phyloP scores from a whole-genome alignment of 257 asterid genomes.

The Nicotiana benthamiana region DNA sequence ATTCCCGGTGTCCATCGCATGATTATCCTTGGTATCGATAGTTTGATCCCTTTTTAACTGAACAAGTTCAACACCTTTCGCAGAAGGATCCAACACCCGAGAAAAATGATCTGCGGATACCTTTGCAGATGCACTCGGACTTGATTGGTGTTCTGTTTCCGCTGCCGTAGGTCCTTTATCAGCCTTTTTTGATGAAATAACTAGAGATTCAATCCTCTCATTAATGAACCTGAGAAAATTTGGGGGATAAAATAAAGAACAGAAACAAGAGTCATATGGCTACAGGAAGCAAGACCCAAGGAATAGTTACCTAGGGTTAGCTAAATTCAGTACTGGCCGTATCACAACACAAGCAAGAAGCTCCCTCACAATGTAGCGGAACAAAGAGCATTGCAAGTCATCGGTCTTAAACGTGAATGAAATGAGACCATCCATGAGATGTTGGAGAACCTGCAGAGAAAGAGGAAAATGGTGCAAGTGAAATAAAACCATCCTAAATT shows the following conservation, averaged over 20 bases:
- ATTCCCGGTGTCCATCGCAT: slow-evolving; percentile 24
- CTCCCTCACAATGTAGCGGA: slow-evolving; percentile 67
- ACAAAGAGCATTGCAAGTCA: slow-evolving; percentile 80
- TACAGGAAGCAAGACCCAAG: slow-evolving; percentile 13
- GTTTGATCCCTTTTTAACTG: slow-evolving; percentile 65
- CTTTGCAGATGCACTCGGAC: slow-evolving; percentile 32
- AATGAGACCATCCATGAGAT: slow-evolving; percentile 80
- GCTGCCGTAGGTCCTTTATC: slow-evolving; percentile 46
- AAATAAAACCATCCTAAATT: not conserved
- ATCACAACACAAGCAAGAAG: slow-evolving; percentile 91
- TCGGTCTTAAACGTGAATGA: slow-evolving; percentile 62
- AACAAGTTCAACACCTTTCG: slow-evolving; percentile 87
- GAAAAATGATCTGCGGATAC: slow-evolving; percentile 47
- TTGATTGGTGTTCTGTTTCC: slow-evolving; percentile 31
- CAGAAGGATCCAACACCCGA: slow-evolving; percentile 56
- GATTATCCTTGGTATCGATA: slow-evolving; percentile 24
- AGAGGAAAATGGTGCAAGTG: not conserved
- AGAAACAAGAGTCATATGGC: slow-evolving; percentile 3
- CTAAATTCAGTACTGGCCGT: slow-evolving; percentile 86
- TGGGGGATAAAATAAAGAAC: slow-evolving; percentile 22
- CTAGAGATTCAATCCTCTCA: slow-evolving; percentile 80
- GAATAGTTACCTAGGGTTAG: slow-evolving; percentile 64
- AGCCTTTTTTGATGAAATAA: slow-evolving; percentile 46
- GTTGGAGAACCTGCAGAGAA: slow-evolving; percentile 88
- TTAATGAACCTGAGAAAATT: slow-evolving; percentile 75